These are phyloP conservation scores for Penicillium egyptiacum DNA, from an alignment of 495 filamentous ascomycete genomes.

Conservation along the genomic window DNA sequence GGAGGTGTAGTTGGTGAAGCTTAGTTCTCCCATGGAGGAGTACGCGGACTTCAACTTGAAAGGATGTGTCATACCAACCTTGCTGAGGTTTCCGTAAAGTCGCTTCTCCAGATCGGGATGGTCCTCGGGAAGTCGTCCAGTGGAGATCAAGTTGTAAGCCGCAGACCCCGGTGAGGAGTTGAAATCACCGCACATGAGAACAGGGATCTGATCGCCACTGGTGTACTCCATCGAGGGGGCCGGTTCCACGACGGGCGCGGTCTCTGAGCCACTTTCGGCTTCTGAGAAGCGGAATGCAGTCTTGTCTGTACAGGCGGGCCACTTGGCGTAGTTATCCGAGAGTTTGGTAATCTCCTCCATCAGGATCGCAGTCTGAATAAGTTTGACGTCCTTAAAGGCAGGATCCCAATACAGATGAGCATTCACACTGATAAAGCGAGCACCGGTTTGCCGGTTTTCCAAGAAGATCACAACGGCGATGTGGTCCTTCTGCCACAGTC, in stretches of 20 bases:
- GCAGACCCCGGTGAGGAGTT: constrained; percentile 83
- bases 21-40: constrained; percentile 69
- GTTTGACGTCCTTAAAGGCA: constrained; percentile 84
- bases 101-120: constrained; percentile 74
- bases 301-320: constrained; percentile 77
- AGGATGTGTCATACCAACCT: constrained; percentile 87
- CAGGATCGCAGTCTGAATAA: constrained; percentile 89
- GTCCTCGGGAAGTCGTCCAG: constrained; percentile 66
- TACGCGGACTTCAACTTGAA: constrained; percentile 93
- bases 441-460: constrained; percentile 83
- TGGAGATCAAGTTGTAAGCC: constrained; percentile 82
- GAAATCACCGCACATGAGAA: constrained; percentile 92
- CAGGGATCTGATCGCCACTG: constrained; percentile 79
- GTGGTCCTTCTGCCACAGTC: constrained; percentile 96
- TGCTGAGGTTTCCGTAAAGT: constrained; percentile 86
- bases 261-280: constrained; percentile 55
- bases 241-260: constrained; percentile 50
- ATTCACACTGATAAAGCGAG: constrained; percentile 87
- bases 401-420: constrained; percentile 95
- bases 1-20: constrained; percentile 95
- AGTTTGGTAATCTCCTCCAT: constrained; percentile 85
- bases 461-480: constrained; percentile 88
- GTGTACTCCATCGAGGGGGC: constrained; percentile 76
- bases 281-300: constrained; percentile 64
- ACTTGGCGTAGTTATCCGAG: constrained; percentile 77